Conservation (phyloP, 495 filamentous ascomycete species). For the Lichina pygmaea region DNA sequence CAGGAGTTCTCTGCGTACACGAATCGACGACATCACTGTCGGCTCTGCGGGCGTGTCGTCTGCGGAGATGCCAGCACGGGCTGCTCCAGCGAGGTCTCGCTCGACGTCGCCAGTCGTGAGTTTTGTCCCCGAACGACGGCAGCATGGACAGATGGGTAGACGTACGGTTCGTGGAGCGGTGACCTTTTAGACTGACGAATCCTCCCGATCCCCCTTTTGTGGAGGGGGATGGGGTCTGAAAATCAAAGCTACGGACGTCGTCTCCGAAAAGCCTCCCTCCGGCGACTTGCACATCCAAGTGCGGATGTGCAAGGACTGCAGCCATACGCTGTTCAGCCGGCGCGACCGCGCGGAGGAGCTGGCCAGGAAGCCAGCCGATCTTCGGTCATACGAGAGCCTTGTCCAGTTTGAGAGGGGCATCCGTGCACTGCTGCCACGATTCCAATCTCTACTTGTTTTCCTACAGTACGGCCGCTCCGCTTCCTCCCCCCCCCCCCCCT, state of each 20-base stretch:
- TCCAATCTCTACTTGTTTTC: conserved; percentile 49
- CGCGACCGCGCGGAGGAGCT: conserved; percentile 55
- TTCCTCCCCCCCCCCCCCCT: background rate
- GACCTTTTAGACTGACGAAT: no score
- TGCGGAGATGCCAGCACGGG: conserved; percentile 63
- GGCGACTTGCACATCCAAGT: conserved; percentile 37
- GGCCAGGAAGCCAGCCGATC: conserved; percentile 39
- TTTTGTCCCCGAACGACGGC: conserved; percentile 1
- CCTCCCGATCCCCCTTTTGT: no score
- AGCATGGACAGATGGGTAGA: no score
- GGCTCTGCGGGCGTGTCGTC: conserved; percentile 75
- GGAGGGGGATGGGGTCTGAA: no score
- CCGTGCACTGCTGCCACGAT: conserved; percentile 54
- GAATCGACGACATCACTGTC: conserved; percentile 79
- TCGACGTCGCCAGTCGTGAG: conserved; percentile 51
- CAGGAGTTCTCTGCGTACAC: conserved; percentile 80
- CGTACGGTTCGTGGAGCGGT: no score
- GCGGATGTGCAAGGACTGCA: conserved; percentile 80
- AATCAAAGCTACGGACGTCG: background rate
- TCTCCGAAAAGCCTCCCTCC: no score
- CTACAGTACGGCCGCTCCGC: conserved; percentile 23
- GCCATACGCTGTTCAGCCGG: conserved; percentile 54
- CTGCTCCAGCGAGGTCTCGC: conserved; percentile 61
- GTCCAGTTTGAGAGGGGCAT: conserved; percentile 80
- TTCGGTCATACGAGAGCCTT: conserved; percentile 65